These are phyloP conservation scores for Microcyclosporella mali DNA, from an alignment of 2,329 filamentous ascomycete genomes.

Conservation along the genomic window DNA sequence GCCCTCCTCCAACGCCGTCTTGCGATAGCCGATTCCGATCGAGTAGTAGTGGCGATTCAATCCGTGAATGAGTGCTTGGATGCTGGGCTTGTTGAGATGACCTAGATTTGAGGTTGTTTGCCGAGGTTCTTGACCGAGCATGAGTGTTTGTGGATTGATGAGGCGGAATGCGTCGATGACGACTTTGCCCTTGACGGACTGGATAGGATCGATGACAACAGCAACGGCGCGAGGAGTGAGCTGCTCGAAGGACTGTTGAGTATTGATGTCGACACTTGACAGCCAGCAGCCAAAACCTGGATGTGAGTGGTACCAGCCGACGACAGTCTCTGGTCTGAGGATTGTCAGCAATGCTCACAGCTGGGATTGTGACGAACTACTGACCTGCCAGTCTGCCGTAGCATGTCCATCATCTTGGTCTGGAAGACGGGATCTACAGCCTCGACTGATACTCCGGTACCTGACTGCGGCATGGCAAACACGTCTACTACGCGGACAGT, in stretches of 20 bases:
- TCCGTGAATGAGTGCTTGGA: conserved; percentile 96
- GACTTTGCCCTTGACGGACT: conserved; percentile 99
- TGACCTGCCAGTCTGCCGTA: conserved; percentile 91
- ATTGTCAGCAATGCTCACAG: conserved; percentile 3
- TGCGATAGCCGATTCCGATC: conserved; percentile 96
- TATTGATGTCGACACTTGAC: conserved; percentile 98
- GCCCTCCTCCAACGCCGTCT: conserved; percentile 93
- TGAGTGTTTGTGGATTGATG: conserved; percentile 94
- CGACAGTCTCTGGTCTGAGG: conserved; percentile 82
- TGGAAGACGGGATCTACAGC: conserved; percentile 98
- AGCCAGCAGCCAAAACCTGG: conserved; percentile 99
- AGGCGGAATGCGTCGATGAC: conserved; percentile 98
- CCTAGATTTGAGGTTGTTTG: conserved; percentile 97
- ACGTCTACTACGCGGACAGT: conserved; percentile 97
- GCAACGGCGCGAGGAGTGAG: conserved; percentile 93
- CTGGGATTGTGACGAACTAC: conserved; percentile 20
- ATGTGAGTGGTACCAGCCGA: conserved; percentile 99
- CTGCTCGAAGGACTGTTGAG: conserved; percentile 99
- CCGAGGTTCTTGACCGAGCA: conserved; percentile 95
- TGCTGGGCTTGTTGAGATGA: conserved; percentile 98
- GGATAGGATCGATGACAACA: conserved; percentile 96
- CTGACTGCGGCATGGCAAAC: conserved; percentile 98
- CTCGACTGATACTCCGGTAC: conserved; percentile 96
- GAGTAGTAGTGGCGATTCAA: conserved; percentile 99
- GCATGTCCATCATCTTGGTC: conserved; percentile 99